Evolutionary conservation across 176 grass and related monocot genomes (phyloP).

Genomic region (Musa troglodytarum): DNA sequence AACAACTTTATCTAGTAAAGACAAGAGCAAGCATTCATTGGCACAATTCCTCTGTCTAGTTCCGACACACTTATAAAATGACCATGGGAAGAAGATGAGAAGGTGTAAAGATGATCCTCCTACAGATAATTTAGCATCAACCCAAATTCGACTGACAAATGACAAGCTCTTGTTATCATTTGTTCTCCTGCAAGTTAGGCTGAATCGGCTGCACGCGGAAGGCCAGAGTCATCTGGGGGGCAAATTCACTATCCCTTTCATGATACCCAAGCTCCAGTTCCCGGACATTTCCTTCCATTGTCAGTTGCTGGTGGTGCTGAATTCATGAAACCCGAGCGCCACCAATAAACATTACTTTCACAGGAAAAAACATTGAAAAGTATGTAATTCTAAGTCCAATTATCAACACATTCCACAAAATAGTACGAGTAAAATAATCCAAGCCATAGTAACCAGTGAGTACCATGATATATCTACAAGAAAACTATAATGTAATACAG

Average conservation of each 20-base stretch:
- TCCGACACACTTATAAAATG: neutral
- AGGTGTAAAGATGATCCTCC: neutral
- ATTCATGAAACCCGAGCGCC: neutral
- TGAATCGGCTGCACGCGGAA: conserved; percentile 86
- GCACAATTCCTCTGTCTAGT: neutral
- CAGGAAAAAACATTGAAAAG: no score
- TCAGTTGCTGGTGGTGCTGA: conserved; percentile 63
- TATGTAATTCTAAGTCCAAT: no score
- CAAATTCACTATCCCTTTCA: conserved; percentile 61
- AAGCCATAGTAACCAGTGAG: neutral
- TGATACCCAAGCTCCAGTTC: conserved; percentile 71
- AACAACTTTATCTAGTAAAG: no score
- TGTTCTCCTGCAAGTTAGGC: conserved; percentile 82
- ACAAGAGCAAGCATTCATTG: neutral
- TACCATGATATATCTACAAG: neutral
- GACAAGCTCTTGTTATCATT: conserved; percentile 17
- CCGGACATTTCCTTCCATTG: conserved; percentile 55
- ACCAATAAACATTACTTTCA: no score
- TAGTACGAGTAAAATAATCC: neutral
- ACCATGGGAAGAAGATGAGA: neutral
- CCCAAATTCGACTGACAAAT: neutral
- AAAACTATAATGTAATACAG: no score
- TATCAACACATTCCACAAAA: no score
- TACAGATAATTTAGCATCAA: neutral
- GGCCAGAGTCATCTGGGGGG: conserved; percentile 72